These are phyloP conservation scores for Pouteria campechiana DNA, from an alignment of 179 eudicot species.

Conservation along the genomic window DNA sequence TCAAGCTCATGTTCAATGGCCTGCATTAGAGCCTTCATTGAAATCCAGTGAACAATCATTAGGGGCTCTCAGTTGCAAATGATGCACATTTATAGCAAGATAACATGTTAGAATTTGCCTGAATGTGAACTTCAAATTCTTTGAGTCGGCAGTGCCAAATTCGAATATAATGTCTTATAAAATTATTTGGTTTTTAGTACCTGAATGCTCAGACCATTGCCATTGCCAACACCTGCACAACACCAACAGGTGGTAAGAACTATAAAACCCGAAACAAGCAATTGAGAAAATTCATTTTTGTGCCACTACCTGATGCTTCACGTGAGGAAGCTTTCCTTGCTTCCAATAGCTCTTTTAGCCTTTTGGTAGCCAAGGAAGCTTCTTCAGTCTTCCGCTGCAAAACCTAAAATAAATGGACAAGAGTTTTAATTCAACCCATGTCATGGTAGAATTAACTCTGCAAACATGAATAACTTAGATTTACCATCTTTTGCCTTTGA, in stretches of 20 bases:
- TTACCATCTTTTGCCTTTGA: slow-evolving; percentile 95
- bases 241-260: neutral
- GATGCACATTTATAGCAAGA: no score
- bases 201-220: slow-evolving; percentile 62
- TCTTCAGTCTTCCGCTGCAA: slow-evolving; percentile 94
- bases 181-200: no score
- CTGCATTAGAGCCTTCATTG: slow-evolving; percentile 81
- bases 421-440: no score
- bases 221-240: slow-evolving; percentile 33
- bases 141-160: no score
- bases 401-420: slow-evolving; percentile 70
- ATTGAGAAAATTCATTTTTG: neutral
- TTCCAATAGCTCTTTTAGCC: slow-evolving; percentile 85
- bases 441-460: no score
- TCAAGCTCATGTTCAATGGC: slow-evolving; percentile 94
- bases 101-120: slow-evolving; percentile 5
- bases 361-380: slow-evolving; percentile 84
- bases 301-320: slow-evolving; percentile 38
- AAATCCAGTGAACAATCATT: no score
- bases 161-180: no score
- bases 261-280: neutral
- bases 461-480: neutral
- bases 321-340: slow-evolving; percentile 78
- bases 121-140: neutral
- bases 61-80: no score